Conservation (phyloP, 2,329 filamentous ascomycete genomes). For the Dactylellina parvicollis region DNA sequence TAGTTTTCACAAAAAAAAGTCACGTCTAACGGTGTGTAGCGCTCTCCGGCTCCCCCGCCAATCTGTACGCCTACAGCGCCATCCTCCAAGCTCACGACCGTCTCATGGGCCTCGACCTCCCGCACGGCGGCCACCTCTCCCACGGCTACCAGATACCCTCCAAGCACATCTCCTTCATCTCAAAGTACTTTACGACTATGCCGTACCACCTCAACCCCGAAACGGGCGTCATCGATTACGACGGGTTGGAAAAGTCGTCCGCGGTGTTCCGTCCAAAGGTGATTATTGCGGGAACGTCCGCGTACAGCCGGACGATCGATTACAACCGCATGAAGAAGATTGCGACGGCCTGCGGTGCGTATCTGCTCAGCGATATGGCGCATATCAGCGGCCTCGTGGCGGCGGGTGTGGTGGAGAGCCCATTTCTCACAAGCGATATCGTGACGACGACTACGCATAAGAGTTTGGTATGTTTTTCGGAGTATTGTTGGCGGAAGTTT, state of each 20-base stretch:
- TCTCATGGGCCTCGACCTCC: conserved; percentile 95
- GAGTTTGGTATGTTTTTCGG: conserved; percentile 68
- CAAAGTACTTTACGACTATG: conserved; percentile 98
- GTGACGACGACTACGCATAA: conserved; percentile 99
- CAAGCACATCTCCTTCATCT: conserved; percentile 96
- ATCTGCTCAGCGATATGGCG: conserved; percentile 94
- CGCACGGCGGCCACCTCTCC: conserved; percentile 93
- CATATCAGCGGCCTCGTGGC: conserved; percentile 96
- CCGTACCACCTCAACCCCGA: conserved; percentile 91
- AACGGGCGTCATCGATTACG: conserved; percentile 95
- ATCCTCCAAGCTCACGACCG: conserved; percentile 91
- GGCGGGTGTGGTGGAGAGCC: conserved; percentile 87
- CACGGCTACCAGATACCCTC: conserved; percentile 97
- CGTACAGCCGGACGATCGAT: conserved; percentile 95
- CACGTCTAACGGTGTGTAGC: conserved; percentile 40
- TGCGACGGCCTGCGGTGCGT: conserved; percentile 88
- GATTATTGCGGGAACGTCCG: conserved; percentile 91
- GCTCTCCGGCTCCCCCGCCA: conserved; percentile 71
- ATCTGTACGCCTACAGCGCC: conserved; percentile 88
- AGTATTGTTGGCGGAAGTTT: conserved; percentile 2
- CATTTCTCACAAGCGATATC: conserved; percentile 89
- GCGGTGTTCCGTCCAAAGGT: conserved; percentile 93
- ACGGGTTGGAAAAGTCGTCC: conserved; percentile 86
- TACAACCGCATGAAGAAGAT: conserved; percentile 92
- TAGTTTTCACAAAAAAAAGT: background rate